Base-by-base conservation (phyloP, 345 rosid species). In the Moricandia arvensis region DNA sequence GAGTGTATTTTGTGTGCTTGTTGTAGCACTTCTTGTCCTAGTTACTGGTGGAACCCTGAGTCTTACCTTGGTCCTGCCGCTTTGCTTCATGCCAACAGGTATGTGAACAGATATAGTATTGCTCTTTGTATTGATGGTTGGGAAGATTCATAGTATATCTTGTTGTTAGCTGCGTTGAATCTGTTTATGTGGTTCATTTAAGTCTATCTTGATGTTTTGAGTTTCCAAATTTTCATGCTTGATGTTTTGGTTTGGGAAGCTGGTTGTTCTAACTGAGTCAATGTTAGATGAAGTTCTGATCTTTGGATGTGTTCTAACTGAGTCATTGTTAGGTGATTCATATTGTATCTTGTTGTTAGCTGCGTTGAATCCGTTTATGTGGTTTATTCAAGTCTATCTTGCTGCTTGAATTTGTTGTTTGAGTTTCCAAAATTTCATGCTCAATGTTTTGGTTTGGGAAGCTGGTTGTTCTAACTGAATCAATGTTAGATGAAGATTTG, bases 31-130 rank as follows among this genome's bases (percentile, higher is more conserved):
- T 88, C 98, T 2, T 96, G 97, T 81, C 99, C 99, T 11, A 96
- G 99, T 65, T 96, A 96, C 68, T 96, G 99, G 99, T 96, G 99
- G 99, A 96, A 93, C 59, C 98, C 99, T 15, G 99, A 96, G 63
- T 82, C 94, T 38, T 93, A 95, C 62, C 80, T 95, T 81, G 99
- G 97, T 0, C 99, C 99, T 0, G 99, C 98, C 33, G 96, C 97
- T 72, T 81, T 95, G 85, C 90, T 95, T 17, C 97, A 95, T 7
- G 99, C 99, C 18, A 95, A 95, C 16, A 83, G 99, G 98, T 45
- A 45, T 45, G 53, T 12, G 1, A 34, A 1, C 11, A 35, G 11
- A 2, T 2, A 38, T 35, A 9, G 43, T 34, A 34, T 34, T 34
- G 37, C 11, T 37, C 12, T 3, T 41, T 60, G 26, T 4, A 12